Base-by-base conservation (phyloP, 805 yeast species). In the Scheffersomyces coipomensis region DNA sequence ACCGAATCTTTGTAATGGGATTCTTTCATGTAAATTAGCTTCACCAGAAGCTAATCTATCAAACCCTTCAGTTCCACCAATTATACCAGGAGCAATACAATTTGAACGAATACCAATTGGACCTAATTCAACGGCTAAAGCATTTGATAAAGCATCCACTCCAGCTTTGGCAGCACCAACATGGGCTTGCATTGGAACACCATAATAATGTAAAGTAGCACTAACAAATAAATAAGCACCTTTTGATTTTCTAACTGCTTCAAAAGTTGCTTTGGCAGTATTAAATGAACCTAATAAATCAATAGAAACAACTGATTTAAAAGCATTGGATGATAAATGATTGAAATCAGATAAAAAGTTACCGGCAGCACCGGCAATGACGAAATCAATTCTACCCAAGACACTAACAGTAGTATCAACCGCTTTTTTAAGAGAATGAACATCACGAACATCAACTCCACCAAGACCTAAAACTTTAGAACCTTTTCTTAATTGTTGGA, bases 161-260 rank as follows among this genome's bases (percentile, higher is more conserved):
- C 97, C 98, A 1, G 97, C 96, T 64, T 91, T 91, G 2, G 97
- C 97, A 0, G 97, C 97, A 5, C 90, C 84, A 3, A 89, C 97
- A 54, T 91, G 97, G 5, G 81, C 53, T 64, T 91, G 97, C 67
- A 85, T 81, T 11, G 96, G 96, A 21, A 85, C 79, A 9, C 97
- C 97, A 51, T 80, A 77, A 61, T 86, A 87, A 63, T 91, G 97
- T 44, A 91, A 73, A 2, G 97, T 90, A 2, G 98, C 95, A 35
- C 90, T 78, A 15, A 91, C 86, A 51, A 90, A 88, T 10, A 90
- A 49, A 12, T 88, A 70, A 2, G 80, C 64, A 19, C 98, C 97
- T 60, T 79, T 80, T 51, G 75, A 76, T 53, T 75, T 68, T 34
- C 74, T 67, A 47, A 90, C 73, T 58, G 86, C 76, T 26, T 76